Evolutionary conservation across 768 basidiomycete species (phyloP).

Genomic region (Termitomyces sp.): DNA sequence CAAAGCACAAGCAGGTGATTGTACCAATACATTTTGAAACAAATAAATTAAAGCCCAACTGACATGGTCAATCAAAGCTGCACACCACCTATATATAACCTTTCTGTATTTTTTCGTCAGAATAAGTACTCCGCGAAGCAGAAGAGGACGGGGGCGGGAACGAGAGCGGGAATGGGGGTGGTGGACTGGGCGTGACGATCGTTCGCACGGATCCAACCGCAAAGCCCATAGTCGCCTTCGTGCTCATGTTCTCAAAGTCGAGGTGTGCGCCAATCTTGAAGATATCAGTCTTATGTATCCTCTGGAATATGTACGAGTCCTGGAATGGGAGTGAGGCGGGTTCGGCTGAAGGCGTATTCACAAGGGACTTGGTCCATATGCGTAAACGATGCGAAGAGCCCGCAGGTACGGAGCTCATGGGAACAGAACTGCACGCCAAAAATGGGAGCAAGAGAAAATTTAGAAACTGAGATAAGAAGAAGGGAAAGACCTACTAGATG

Average conservation of each 20-base stretch:
- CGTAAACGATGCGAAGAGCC: conserved; percentile 61
- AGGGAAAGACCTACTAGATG: conserved; percentile 44
- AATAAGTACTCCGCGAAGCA: neutral
- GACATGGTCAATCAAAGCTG: neutral
- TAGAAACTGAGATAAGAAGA: neutral
- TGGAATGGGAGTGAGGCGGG: conserved; percentile 31
- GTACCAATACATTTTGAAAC: conserved; percentile 1
- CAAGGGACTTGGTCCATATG: conserved; percentile 53
- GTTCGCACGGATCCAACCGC: conserved; percentile 32
- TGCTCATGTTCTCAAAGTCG: conserved; percentile 45
- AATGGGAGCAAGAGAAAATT: conserved; percentile 1
- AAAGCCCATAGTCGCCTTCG: conserved; percentile 46
- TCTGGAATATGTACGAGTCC: conserved; percentile 55
- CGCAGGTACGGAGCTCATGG: conserved; percentile 44
- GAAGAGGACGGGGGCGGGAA: conserved; percentile 2
- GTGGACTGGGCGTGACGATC: conserved; percentile 13
- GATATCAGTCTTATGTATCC: conserved; percentile 58
- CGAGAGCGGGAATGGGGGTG: too few species aligned
- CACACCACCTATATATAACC: conserved; percentile 1
- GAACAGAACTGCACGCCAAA: conserved; percentile 37
- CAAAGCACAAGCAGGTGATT: neutral
- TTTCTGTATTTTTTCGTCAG: conserved; percentile 10
- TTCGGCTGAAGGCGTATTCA: conserved; percentile 23
- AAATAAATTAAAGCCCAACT: neutral
- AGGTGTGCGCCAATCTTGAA: conserved; percentile 57